A percentile compares a stretch with the other conserved stretches of the same genome.
These are phyloP conservation scores for Turnera subulata DNA, from an alignment of 345 rosid species.

Conservation along the genomic window DNA sequence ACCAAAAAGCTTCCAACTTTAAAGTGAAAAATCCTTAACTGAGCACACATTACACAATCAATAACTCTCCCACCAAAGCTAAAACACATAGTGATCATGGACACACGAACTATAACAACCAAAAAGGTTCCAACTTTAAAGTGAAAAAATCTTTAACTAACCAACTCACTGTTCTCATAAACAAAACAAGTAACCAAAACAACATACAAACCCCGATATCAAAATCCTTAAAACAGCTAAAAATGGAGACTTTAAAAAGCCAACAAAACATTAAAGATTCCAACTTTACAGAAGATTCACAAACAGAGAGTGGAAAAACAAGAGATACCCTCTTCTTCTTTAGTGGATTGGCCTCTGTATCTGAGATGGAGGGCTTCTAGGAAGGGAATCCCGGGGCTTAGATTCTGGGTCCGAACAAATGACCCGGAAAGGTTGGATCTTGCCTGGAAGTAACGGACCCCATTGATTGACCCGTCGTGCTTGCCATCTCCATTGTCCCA, in stretches of 20 bases:
- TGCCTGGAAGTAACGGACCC: constrained; percentile 64
- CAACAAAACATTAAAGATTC: neutral
- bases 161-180: too few species aligned
- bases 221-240: neutral
- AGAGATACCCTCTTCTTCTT: constrained; percentile 69
- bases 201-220: too few species aligned
- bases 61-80: too few species aligned
- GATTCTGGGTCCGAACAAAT: constrained; percentile 57
- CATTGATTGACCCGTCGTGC: constrained; percentile 74
- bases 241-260: neutral
- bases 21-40: too few species aligned
- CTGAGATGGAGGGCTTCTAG: constrained; percentile 66
- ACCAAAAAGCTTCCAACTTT: too few species aligned
- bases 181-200: too few species aligned
- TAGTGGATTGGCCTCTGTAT: constrained; percentile 51
- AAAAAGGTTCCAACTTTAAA: too few species aligned
- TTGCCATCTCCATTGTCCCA: constrained; percentile 82
- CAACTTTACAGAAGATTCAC: too few species aligned
- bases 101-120: neutral
- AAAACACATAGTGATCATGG: too few species aligned
- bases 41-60: neutral
- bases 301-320: neutral
- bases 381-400: constrained; percentile 61
- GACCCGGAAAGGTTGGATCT: constrained; percentile 61
- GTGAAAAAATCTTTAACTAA: too few species aligned